Percentiles rank a stretch among this genome's conserved stretches.
Evolutionary conservation across 768 basidiomycete genomes (phyloP).

Genomic region (Hypholoma sublateritium): DNA sequence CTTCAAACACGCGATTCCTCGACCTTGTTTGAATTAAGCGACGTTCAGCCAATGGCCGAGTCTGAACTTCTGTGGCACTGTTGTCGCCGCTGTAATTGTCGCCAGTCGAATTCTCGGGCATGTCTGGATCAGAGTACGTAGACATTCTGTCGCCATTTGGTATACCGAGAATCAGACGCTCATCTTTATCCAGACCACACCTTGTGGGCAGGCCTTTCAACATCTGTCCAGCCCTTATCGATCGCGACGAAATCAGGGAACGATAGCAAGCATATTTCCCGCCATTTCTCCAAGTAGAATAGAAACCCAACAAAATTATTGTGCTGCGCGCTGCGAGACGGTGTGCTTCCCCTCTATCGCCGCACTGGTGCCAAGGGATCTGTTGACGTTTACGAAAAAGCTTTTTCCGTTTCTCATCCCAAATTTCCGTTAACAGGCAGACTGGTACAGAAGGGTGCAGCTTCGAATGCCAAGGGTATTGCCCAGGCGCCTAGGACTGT

Average conservation of each 20-base stretch:
- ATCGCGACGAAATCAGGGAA: neutral
- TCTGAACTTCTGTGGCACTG: too few relatives aligned
- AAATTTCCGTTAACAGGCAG: neutral
- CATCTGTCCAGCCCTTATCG: neutral
- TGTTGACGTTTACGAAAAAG: neutral
- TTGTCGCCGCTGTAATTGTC: too few relatives aligned
- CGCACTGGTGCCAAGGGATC: slow-evolving; percentile 9
- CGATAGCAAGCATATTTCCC: neutral
- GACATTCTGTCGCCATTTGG: too few relatives aligned
- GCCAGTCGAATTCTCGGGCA: too few relatives aligned
- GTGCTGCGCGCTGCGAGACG: slow-evolving; percentile 16
- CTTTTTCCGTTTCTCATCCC: neutral
- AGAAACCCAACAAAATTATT: neutral
- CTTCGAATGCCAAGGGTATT: neutral
- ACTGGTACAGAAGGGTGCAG: neutral
- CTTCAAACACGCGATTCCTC: too few relatives aligned
- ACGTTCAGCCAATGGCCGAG: too few relatives aligned
- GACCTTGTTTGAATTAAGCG: too few relatives aligned
- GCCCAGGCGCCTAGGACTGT: neutral
- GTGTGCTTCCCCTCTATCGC: slow-evolving; percentile 18
- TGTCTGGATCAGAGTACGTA: too few relatives aligned
- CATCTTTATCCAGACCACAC: too few relatives aligned
- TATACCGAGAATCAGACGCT: too few relatives aligned
- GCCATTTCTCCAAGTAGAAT: neutral
- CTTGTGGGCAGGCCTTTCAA: too few relatives aligned